phyloP scores from a whole-genome alignment of 139 green algal genomes.

The Diplosphaera chodatii region DNA sequence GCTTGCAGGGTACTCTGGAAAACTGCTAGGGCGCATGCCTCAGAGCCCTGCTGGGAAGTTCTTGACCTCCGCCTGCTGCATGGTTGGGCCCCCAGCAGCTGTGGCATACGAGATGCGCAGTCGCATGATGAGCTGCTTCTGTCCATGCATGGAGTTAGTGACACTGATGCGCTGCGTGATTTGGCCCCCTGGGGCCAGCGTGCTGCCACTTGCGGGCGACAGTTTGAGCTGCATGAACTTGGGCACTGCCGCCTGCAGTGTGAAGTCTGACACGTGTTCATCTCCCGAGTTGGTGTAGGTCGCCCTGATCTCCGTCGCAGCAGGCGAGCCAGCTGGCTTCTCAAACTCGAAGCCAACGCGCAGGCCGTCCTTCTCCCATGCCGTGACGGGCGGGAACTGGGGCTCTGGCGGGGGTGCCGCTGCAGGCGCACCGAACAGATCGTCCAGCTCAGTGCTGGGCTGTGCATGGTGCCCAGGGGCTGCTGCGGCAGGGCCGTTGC shows the following conservation, averaged over 20 bases:
- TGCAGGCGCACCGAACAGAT: constrained; percentile 16
- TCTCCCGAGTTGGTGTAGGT: constrained; percentile 57
- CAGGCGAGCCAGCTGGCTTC: constrained; percentile 39
- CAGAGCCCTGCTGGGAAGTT: constrained; percentile 19
- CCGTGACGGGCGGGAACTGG: constrained; percentile 35
- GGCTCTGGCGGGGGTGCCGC: neutral
- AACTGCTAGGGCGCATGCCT: too few relatives aligned
- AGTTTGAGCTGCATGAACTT: constrained; percentile 83
- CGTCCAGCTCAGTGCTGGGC: constrained; percentile 16
- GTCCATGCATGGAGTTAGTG: constrained; percentile 72
- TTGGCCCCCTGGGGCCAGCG: constrained; percentile 29
- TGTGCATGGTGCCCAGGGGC: neutral
- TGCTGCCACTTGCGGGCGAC: constrained; percentile 56
- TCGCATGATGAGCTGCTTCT: constrained; percentile 75
- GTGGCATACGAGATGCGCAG: constrained; percentile 62
- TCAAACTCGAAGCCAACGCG: constrained; percentile 52
- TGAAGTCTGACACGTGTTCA: constrained; percentile 63
- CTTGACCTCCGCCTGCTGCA: constrained; percentile 28
- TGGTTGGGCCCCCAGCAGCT: neutral
- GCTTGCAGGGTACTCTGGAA: too few relatives aligned
- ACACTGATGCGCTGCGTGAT: constrained; percentile 74
- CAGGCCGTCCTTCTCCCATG: constrained; percentile 60
- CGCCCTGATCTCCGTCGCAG: constrained; percentile 54
- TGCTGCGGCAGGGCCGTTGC: neutral
- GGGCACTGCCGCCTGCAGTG: constrained; percentile 87